These are phyloP conservation scores for Meyerozyma guilliermondii DNA, from an alignment of 1,139 yeast species.

Conservation along the genomic window DNA sequence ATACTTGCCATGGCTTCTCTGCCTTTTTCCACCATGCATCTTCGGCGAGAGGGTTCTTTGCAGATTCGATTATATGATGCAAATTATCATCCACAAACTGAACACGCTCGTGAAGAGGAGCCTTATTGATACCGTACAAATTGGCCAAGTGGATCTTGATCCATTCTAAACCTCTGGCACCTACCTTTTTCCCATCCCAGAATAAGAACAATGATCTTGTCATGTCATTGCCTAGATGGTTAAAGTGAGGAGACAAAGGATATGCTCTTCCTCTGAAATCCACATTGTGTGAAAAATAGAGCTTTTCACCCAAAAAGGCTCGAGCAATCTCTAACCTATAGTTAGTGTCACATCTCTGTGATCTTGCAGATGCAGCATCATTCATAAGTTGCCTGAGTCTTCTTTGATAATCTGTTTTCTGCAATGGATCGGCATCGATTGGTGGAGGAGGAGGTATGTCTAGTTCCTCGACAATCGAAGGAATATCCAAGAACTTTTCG, in stretches of 20 bases:
- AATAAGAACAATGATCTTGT: slow-evolving; percentile 80
- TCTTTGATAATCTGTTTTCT: slow-evolving; percentile 62
- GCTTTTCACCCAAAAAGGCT: slow-evolving; percentile 82
- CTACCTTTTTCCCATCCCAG: slow-evolving; percentile 84
- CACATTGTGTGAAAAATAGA: slow-evolving; percentile 84
- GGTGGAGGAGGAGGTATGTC: slow-evolving; percentile 64
- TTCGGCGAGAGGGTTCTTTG: slow-evolving; percentile 57
- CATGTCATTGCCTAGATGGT: slow-evolving; percentile 87
- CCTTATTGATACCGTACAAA: slow-evolving; percentile 82
- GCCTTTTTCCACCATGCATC: slow-evolving; percentile 80
- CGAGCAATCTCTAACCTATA: slow-evolving; percentile 94
- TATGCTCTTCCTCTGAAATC: slow-evolving; percentile 75
- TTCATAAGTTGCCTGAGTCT: slow-evolving; percentile 52
- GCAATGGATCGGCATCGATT: slow-evolving; percentile 65
- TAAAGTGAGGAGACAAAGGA: slow-evolving; percentile 77
- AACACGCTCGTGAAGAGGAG: slow-evolving; percentile 71
- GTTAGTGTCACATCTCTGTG: slow-evolving; percentile 90
- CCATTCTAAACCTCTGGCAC: slow-evolving; percentile 77
- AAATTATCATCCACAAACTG: slow-evolving; percentile 66
- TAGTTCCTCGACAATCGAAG: slow-evolving; percentile 53
- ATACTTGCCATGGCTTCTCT: slow-evolving; percentile 94
- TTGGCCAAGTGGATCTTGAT: slow-evolving; percentile 87
- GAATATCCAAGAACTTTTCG: slow-evolving; percentile 73
- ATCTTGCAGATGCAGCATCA: slow-evolving; percentile 63
- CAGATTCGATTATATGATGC: slow-evolving; percentile 60